These are phyloP conservation scores for Boletellus ananiceps DNA, from an alignment of 768 basidiomycete genomes.

Conservation along the genomic window DNA sequence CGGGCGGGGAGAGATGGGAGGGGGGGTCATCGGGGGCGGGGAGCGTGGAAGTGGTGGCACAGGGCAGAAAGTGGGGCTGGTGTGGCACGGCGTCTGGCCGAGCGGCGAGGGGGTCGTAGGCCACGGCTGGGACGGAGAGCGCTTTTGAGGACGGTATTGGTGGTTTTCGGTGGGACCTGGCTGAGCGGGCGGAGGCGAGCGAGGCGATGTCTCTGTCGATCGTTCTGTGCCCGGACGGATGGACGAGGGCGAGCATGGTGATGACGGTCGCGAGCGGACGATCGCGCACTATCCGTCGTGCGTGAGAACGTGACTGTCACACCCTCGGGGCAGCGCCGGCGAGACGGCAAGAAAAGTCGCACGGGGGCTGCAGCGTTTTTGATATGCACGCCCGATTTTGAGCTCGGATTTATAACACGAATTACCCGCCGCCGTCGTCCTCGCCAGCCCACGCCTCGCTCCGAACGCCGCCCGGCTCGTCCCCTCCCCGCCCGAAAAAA, in stretches of 20 bases:
- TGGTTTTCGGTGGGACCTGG: conserved; percentile 27
- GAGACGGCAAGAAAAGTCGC: conserved; percentile 25
- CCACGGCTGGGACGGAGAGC: conserved; percentile 24
- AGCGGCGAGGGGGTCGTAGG: conserved; percentile 17
- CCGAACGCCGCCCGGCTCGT: conserved; percentile 3
- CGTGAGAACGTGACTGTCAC: conserved; percentile 28
- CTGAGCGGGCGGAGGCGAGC: conserved; percentile 20
- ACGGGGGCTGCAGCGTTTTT: conserved; percentile 29
- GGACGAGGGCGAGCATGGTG: conserved; percentile 51
- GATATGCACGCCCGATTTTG: conserved; percentile 31
- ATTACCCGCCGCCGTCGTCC: conserved; percentile 10
- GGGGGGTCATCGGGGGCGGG: conserved; percentile 27
- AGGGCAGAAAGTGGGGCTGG: conserved; percentile 2
- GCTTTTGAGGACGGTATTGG: conserved; percentile 13
- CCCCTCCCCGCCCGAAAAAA: neutral
- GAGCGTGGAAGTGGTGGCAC: conserved; percentile 15
- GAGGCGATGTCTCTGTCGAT: conserved; percentile 27
- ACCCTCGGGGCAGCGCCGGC: neutral
- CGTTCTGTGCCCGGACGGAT: conserved; percentile 33
- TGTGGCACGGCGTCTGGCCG: conserved; percentile 17
- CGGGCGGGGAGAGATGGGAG: conserved; percentile 11
- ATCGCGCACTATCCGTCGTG: conserved; percentile 4
- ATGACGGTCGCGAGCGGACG: conserved; percentile 15
- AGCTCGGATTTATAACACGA: conserved; percentile 29
- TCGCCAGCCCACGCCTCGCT: neutral